Evolutionary conservation across 2,329 filamentous ascomycete species (phyloP), one percentile per base, ranked within the genome.

Genomic region (Teratosphaeria nubilosa): DNA sequence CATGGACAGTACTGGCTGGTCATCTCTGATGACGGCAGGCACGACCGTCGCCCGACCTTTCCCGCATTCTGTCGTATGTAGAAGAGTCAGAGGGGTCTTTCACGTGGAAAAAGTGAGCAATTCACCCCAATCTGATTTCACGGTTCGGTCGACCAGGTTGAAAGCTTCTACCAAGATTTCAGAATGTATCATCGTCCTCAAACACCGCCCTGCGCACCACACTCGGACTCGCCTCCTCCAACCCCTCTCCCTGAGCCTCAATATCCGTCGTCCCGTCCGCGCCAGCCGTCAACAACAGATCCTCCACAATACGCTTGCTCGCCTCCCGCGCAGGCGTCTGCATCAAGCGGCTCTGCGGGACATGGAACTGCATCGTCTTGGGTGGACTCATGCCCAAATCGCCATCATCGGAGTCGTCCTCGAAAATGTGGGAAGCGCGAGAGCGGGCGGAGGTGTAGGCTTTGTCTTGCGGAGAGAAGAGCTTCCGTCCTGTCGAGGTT

Each of bases 291-390:
- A 87, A 74, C 6, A 94, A 75, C 53, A 95, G 81, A 68, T 92
- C 88, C 56, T 91, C 86, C 0, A 95, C 88, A 59, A 95, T 92
- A 58, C 85, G 82, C 70, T 82, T 86, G 67, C 88, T 91, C 3
- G 90, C 90, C 72, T 94, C 88, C 57, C 87, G 82, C 31, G 90
- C 89, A 62, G 89, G 90, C 54, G 90, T 95, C 71, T 91, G 89
- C 70, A 92, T 73, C 24, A 95, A 75, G 69, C 88, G 86, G 48
- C 85, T 88, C 56, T 87, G 86, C 55, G 88, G 88, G 53, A 95
- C 75, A 51, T 87, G 86, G 72, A 95, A 95, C 68, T 91, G 88
- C 60, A 95, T 91, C 11, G 90, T 94, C 78, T 97, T 97, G 0
- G 94, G 94, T 30, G 94, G 94, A 68, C 90, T 96, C 53, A 82